Conservation (phyloP, 768 basidiomycete genomes). For the Candolleomyces aberdarensis region DNA sequence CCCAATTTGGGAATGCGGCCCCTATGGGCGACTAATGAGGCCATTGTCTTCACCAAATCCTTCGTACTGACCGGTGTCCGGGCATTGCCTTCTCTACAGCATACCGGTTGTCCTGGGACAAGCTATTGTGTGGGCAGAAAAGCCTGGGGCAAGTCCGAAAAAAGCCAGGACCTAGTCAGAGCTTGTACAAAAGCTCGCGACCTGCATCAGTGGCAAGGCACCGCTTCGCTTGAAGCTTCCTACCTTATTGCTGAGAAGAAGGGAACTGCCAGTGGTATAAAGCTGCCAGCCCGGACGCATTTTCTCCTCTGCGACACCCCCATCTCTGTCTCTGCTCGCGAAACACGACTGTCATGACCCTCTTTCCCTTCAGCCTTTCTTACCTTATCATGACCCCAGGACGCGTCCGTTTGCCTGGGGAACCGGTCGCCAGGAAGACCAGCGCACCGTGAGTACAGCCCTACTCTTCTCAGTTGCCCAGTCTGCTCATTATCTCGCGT, state of each 20-base stretch:
- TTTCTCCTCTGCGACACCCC: not conserved
- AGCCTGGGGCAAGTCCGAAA: no score
- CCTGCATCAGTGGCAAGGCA: no score
- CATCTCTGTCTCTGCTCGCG: not conserved
- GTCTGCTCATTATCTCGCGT: not conserved
- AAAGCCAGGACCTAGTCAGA: no score
- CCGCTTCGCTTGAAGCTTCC: no score
- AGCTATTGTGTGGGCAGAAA: no score
- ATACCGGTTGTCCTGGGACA: not conserved
- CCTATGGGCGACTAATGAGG: not conserved
- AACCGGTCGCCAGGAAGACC: constrained; percentile 14
- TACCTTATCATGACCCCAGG: constrained; percentile 53
- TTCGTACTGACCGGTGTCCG: not conserved
- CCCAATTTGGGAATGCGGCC: not conserved
- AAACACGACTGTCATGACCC: constrained; percentile 7
- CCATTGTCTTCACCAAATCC: not conserved
- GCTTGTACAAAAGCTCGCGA: no score
- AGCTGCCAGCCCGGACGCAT: not conserved
- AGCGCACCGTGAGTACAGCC: constrained; percentile 2
- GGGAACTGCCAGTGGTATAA: no score
- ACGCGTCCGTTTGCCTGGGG: constrained; percentile 49
- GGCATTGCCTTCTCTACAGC: not conserved
- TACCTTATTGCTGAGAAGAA: no score
- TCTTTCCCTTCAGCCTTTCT: constrained; percentile 45
- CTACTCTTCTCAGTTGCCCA: not conserved